phyloP scores from a whole-genome alignment of 148 eudicot genomes.

The Oxyria digyna region DNA sequence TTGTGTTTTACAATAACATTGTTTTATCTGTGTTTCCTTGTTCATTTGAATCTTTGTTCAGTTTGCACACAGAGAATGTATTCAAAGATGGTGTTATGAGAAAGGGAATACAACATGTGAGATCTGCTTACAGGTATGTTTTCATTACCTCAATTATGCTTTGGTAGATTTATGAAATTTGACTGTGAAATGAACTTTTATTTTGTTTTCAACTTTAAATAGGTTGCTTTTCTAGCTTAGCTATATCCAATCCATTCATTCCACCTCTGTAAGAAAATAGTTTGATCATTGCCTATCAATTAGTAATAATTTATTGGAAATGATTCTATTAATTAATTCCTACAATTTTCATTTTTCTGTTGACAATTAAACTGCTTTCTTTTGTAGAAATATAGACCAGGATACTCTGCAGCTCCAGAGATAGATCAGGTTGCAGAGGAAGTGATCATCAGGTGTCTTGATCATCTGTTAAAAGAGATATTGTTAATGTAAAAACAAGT shows the following conservation, averaged over 20 bases:
- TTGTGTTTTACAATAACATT: no score
- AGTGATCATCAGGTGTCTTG: conserved; percentile 40
- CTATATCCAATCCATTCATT: not conserved
- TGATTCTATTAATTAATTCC: no score
- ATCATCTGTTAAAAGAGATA: not conserved
- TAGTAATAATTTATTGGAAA: not conserved
- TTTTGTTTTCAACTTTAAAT: no score
- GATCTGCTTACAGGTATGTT: conserved; percentile 79
- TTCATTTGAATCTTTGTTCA: conserved; percentile 12
- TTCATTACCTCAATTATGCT: conserved; percentile 10
- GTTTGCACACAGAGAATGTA: conserved; percentile 96
- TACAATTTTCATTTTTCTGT: no score
- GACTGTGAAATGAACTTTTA: not conserved
- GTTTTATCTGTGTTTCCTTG: no score
- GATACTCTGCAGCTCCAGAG: conserved; percentile 51
- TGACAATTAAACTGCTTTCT: not conserved
- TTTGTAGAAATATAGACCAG: conserved; percentile 70
- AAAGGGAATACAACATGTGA: conserved; percentile 85
- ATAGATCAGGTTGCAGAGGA: conserved; percentile 25
- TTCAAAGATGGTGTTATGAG: conserved; percentile 94
- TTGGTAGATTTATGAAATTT: not conserved
- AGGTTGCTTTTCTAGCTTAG: no score
- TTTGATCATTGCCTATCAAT: not conserved
- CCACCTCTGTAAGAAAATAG: not conserved
- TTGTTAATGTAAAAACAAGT: not conserved